Evolutionary conservation across 2,329 filamentous ascomycete genomes (phyloP), one percentile per base, ranked within the genome.

Genomic region (Colletotrichum tamarilloi): DNA sequence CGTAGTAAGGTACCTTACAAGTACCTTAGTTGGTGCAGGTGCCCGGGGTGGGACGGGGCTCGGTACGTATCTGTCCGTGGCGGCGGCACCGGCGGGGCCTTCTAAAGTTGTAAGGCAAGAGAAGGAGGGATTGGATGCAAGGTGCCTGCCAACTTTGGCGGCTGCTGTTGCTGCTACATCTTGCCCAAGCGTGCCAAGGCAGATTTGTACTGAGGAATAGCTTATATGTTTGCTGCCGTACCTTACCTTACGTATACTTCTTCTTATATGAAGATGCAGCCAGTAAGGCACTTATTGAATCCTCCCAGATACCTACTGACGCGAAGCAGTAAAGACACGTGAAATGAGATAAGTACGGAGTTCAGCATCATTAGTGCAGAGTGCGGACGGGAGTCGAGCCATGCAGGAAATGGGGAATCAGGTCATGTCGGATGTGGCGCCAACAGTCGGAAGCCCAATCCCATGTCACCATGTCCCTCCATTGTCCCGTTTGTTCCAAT

Each of bases 341-440:
- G 38, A 42, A 42, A 8, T 49, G 8, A n/a, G 42, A 19, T 49
- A 22, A 22, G 42, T 49, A 49, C 9, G 7, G 14, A 42, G 38
- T 35, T 4, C 32, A 42, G 6, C 38, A 42, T 16, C 6, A 42
- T 19, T 42, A 42, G 38, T 42, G 38, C 38, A 42, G 16, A 42
- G 38, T 19, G 38, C 38, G 38, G 38, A 42, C 38, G 38, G 38
- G 38, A 42, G 38, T 42, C 6, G 38, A 42, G 32, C 64, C 46
- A 72, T 68, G 69, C 58, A 53, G 32, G 38, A 63, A 56, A 32
- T 56, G 30, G 56, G 63, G 64, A 65, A 73, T 69, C 66, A 69
- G 66, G 66, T 24, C 70, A 73, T 56, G 32, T 73, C 55, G 49
- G 67, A 69, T 70, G 59, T 69, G 59, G 59, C 70, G 70, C 70